These are phyloP conservation scores for Opeltia flavorubescens DNA, from an alignment of 495 filamentous ascomycete species.

Conservation along the genomic window DNA sequence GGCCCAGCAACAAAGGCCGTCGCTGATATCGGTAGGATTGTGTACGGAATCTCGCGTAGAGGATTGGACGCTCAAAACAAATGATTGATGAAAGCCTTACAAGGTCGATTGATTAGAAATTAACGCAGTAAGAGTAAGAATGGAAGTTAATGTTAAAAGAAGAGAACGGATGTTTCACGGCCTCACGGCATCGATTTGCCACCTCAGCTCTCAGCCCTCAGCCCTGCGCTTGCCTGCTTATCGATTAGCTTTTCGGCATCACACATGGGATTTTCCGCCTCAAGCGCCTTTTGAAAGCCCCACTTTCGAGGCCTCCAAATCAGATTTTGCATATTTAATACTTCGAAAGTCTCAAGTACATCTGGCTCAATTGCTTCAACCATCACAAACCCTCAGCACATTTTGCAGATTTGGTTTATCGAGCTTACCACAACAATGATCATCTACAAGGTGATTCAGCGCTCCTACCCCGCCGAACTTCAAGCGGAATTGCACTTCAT, in stretches of 20 bases:
- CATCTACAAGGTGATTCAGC: constrained; percentile 18
- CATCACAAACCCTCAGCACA: neutral
- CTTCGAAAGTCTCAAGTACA: neutral
- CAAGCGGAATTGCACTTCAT: neutral
- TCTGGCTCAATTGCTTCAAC: neutral
- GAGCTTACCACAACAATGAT: constrained; percentile 15
- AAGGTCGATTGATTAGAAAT: neutral
- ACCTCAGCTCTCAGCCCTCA: neutral
- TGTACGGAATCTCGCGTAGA: no score
- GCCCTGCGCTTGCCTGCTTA: neutral
- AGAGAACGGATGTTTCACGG: neutral
- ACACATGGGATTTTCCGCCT: neutral
- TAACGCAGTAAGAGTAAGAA: no score
- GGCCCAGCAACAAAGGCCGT: neutral
- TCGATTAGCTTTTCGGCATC: neutral
- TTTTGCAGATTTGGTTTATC: no score
- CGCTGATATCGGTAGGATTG: no score
- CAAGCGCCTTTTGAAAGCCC: neutral
- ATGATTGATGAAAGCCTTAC: neutral
- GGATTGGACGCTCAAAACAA: no score
- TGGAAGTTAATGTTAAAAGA: neutral
- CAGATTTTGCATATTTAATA: neutral
- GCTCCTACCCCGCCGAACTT: neutral
- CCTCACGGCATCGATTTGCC: neutral
- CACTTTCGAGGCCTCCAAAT: neutral